Conservation (phyloP, 352 stramenopile species). For the Thalassiosira hispida region DNA sequence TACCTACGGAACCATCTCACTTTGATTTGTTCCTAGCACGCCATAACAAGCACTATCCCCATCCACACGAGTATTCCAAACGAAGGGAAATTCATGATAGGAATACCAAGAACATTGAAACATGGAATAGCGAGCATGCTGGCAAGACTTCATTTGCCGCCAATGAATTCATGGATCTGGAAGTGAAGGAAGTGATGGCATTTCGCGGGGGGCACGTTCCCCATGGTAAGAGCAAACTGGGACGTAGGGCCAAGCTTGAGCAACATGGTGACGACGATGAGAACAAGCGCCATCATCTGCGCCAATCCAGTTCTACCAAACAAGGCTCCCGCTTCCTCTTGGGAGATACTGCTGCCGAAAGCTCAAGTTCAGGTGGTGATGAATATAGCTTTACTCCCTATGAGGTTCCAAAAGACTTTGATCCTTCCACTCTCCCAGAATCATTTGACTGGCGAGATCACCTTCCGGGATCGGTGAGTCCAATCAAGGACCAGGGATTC, state of each 20-base stretch:
- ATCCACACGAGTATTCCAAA: slow-evolving; percentile 15
- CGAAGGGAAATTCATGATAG: slow-evolving; percentile 39
- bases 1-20: background rate
- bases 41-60: slow-evolving; percentile 36
- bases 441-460: slow-evolving; percentile 56
- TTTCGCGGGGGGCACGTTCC: slow-evolving; percentile 33
- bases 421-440: slow-evolving; percentile 40
- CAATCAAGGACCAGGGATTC: slow-evolving; percentile 63
- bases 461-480: slow-evolving; percentile 60
- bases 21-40: slow-evolving; percentile 29
- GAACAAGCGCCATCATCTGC: background rate
- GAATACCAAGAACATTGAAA: slow-evolving; percentile 28
- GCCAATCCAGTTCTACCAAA: background rate
- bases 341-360: background rate
- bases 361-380: background rate
- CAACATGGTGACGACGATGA: background rate
- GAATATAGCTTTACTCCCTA: slow-evolving; percentile 23
- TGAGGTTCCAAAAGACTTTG: slow-evolving; percentile 40
- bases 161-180: slow-evolving; percentile 47
- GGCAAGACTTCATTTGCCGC: slow-evolving; percentile 29
- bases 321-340: background rate
- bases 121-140: slow-evolving; percentile 31
- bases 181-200: slow-evolving; percentile 33
- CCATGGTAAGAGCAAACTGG: background rate
- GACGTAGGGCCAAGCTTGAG: background rate